Conservation (phyloP, 257 asterid genomes). For the Solanum chmielewskii region DNA sequence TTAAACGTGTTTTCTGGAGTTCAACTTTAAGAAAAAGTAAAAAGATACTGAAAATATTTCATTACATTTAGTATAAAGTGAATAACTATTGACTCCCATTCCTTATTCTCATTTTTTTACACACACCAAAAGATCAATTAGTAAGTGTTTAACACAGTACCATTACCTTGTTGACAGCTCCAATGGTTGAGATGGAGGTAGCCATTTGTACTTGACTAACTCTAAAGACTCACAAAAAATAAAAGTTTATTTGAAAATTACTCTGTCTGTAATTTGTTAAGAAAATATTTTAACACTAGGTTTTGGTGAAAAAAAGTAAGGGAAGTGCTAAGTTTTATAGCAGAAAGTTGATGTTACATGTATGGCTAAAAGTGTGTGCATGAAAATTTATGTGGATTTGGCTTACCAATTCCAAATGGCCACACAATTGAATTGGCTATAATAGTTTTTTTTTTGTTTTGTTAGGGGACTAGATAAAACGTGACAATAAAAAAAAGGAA, state of each 20-base stretch:
- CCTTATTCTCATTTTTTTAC: neutral
- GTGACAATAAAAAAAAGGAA: neutral
- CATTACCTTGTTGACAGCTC: slow-evolving; percentile 21
- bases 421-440: neutral
- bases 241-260: neutral
- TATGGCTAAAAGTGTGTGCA: neutral
- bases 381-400: slow-evolving; percentile 8
- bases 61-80: neutral
- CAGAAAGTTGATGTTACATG: neutral
- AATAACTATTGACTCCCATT: neutral
- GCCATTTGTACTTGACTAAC: slow-evolving; percentile 11
- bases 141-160: slow-evolving; percentile 2
- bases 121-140: neutral
- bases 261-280: neutral
- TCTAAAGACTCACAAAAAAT: neutral
- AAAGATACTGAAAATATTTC: neutral
- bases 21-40: neutral
- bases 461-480: neutral
- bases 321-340: neutral
- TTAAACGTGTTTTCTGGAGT: too few relatives aligned
- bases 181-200: slow-evolving; percentile 28
- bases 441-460: too few relatives aligned
- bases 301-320: slow-evolving; percentile 1
- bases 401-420: neutral
- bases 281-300: neutral